A percentile compares a stretch with the other conserved stretches of the same genome.
These are phyloP conservation scores for Serendipita sp. DNA, from an alignment of 768 basidiomycete species.

Conservation along the genomic window DNA sequence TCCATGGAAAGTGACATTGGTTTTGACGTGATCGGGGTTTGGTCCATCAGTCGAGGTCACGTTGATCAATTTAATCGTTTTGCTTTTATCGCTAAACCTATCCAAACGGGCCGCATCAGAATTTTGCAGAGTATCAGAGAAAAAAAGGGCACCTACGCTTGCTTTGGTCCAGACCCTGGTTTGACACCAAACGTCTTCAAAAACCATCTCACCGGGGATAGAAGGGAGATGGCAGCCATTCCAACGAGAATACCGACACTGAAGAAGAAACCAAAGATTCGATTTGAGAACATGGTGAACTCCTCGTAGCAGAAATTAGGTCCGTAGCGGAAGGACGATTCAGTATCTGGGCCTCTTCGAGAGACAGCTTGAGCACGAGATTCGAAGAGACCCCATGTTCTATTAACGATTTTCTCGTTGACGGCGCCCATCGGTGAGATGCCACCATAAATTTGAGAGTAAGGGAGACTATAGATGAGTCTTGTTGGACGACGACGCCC, in stretches of 20 bases:
- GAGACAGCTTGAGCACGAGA: constrained; percentile 14
- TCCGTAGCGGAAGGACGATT: constrained; percentile 35
- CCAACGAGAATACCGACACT: constrained; percentile 8
- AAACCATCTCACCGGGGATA: constrained; percentile 2
- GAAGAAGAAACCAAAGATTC: constrained; percentile 11
- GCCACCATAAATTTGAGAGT: constrained; percentile 23
- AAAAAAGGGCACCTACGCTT: not conserved
- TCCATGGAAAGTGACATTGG: constrained; percentile 46
- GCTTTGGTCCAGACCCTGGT: not conserved
- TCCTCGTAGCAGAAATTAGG: constrained; percentile 64
- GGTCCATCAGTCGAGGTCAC: constrained; percentile 36
- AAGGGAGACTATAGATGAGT: constrained; percentile 26
- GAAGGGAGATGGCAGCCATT: not conserved
- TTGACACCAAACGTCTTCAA: not conserved
- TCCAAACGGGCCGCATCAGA: not conserved
- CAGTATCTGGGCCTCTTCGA: constrained; percentile 12
- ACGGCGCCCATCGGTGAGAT: constrained; percentile 29
- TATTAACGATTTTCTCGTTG: constrained; percentile 37
- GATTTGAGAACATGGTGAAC: constrained; percentile 23
- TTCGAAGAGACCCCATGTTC: constrained; percentile 39
- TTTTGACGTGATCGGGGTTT: constrained; percentile 35
- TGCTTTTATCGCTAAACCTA: not conserved
- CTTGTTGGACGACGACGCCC: constrained; percentile 20
- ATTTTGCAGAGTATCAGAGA: not conserved
- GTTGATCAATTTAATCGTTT: constrained; percentile 30